Base-by-base conservation (phyloP, 2,329 filamentous ascomycete species). In the Colletotrichum musicola region DNA sequence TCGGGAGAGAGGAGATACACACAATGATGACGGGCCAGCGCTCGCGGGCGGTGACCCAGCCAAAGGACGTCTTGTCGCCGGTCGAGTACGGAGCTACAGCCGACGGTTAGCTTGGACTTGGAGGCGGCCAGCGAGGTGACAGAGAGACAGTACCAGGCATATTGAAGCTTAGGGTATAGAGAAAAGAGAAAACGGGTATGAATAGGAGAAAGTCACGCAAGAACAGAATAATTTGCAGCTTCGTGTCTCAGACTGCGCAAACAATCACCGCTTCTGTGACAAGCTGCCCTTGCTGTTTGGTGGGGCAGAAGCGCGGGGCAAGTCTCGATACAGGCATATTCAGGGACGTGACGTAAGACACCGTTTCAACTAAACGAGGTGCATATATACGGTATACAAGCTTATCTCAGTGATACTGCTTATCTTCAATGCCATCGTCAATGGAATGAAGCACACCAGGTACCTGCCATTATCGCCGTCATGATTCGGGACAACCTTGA, bases 21-120 rank as follows among this genome's bases (percentile, higher is more conserved):
- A 97, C 94, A 74, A 99, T 83, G 77, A 99, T 99, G 64, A 97
- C 86, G 16, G 96, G 96, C 96, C 95, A 99, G 79, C 96, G 88
- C 73, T 94, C 91, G 75, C 92, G 88, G 40, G 93, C 95, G 9
- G 96, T 97, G 69, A 90, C 85, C 80, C 90, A 94, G 60, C 93
- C 96, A 78, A 98, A 98, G 55, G 94, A 98, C 49, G 86, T 92
- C 75, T 88, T 89, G 83, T 98, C 95, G 74, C 87, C 90, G 44
- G 94, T 98, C 74, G 85, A 86, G 79, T 92, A 97, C 70, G 89
- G 90, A 54, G 91, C 93, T 97, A 75, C 64, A n/a, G n/a, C 51
- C 20, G 47, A n/a, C 49, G 10, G 16, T 51, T 63, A 71, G 65
- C 64, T 35, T 65, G 49, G 49, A 22, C 38, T 44, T 27, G 46